Conservation (phyloP, 208 protist genomes). For the Trichomonas vaginalis region DNA sequence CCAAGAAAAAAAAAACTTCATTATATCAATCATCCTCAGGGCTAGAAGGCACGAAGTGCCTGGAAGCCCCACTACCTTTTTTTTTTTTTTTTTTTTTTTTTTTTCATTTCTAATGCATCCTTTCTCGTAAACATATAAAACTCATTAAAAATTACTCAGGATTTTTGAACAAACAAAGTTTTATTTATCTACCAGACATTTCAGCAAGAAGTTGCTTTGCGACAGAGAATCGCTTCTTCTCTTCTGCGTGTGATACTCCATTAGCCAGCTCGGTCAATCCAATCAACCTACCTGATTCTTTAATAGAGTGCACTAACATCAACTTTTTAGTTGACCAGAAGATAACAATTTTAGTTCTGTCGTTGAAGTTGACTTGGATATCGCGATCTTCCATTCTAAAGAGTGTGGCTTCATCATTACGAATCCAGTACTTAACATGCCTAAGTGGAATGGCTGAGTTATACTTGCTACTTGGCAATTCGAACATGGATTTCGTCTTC, state of each 20-base stretch:
- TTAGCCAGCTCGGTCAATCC: not conserved
- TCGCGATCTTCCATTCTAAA: slow-evolving; percentile 10
- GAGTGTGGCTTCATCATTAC: not conserved
- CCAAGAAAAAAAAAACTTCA: too few relatives aligned
- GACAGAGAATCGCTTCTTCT: not conserved
- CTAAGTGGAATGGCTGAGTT: not conserved
- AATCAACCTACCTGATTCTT: not conserved
- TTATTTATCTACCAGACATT: not conserved
- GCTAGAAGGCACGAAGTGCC: too few relatives aligned
- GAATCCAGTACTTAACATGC: not conserved
- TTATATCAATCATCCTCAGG: too few relatives aligned
- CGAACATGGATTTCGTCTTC: not conserved
- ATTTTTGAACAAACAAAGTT: too few relatives aligned
- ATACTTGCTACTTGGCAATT: not conserved
- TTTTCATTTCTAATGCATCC: too few relatives aligned
- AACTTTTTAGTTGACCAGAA: not conserved
- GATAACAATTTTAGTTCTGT: not conserved
- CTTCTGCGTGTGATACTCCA: not conserved
- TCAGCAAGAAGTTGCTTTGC: not conserved
- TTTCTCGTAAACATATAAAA: too few relatives aligned
- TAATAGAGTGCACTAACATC: not conserved
- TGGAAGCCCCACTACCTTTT: too few relatives aligned
- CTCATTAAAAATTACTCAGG: too few relatives aligned
- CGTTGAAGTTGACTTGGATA: slow-evolving; percentile 11
- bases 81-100: too few relatives aligned